Base-by-base conservation (phyloP, 2,329 filamentous ascomycete genomes). In the Cladosporium austrohemisphaericum region DNA sequence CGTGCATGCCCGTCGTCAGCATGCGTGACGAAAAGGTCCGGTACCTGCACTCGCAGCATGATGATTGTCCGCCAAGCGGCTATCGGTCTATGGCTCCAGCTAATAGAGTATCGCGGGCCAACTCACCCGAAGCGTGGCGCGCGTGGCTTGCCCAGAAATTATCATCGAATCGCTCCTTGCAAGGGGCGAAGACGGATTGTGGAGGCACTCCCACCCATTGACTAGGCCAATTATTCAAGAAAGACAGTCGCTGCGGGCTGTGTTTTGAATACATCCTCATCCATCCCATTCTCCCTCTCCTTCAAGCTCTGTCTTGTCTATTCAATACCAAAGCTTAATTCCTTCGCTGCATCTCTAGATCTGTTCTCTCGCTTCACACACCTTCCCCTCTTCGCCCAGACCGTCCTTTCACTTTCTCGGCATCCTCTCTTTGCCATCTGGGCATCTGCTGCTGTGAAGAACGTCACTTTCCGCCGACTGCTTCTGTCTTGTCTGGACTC, bases 61-160 rank as follows among this genome's bases (percentile, higher is more conserved):
- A 31, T n/a, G 14, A 31, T 31, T 9, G 14, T n/a, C 28, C 28
- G 28, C 28, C 28, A 31, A 31, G 28, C 28, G 28, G 28, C 28
- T 31, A 31, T n/a, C 14, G 28, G 14, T 6, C 11, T 28, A 28
- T 6, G 25, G 25, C 11, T 28, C 6, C 6, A 11, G 6, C 11
- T 28, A 28, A 16, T 13, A 13, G 32, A 35, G 32, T 13, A 8
- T 16, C 11, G 32, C 32, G 32, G 32, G 32, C 32, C 32, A 35
- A 35, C 32, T 13, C 14, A 16, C 4, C 32, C 32, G 32, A 14
- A n/a, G n/a, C n/a, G n/a, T n/a, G n/a, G n/a, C n/a, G 37, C 37
- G 29, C 41, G 41, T 45, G 41, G 41, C 41, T 45, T 45, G 29
- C 29, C 41, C 41, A 26, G 29, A 35, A 14, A 25, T 35, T 14